Evolutionary conservation across 2,329 filamentous ascomycete species (phyloP), one percentile per base, ranked within the genome.

Genomic region (Anthostomella pinea): DNA sequence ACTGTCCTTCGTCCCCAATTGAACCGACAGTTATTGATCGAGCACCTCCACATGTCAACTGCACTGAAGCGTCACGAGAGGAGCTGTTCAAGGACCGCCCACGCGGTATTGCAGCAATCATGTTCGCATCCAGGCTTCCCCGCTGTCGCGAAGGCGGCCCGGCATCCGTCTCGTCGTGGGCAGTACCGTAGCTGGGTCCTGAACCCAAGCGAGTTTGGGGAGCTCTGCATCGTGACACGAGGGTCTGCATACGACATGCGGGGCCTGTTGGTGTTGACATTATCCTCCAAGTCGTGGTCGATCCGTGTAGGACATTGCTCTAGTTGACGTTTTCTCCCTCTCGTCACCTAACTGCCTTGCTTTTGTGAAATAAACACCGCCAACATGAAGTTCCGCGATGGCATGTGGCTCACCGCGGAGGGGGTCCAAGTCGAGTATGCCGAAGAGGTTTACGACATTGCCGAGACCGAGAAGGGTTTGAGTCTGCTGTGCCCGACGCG

Each of bases 371-470:
- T n/a, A n/a, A n/a, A n/a, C n/a, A n/a, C n/a, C n/a, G n/a, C 22
- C 31, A 58, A 49, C 27, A 79, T 79, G 76, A 79, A 76, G 64
- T 79, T 80, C 50, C 73, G 75, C 46, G 75, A 80, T 72, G 75
- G 75, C 47, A 81, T 83, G 80, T 85, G 81, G 81, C 65, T 83
- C 31, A 69, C 73, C 26, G 77, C 74, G 38, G 73, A 79, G 58
- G 75, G 72, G 43, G 71, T 80, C 55, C 67, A 69, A 32, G 69
- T 80, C 17, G 77, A 83, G 53, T 83, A 83, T 49, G 81, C 80
- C 21, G 80, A 84, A 59, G 79, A 84, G 43, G 66, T 84, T 11
- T 73, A 79, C 53, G 67, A 70, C 7, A 63, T 74, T 33, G 69
- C 65, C 4, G 58, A 68, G 31, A 70, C 66, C 33, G 65, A 66